Evolutionary conservation across 352 stramenopile species (phyloP).

Genomic region (Saprolegnia parasitica): DNA sequence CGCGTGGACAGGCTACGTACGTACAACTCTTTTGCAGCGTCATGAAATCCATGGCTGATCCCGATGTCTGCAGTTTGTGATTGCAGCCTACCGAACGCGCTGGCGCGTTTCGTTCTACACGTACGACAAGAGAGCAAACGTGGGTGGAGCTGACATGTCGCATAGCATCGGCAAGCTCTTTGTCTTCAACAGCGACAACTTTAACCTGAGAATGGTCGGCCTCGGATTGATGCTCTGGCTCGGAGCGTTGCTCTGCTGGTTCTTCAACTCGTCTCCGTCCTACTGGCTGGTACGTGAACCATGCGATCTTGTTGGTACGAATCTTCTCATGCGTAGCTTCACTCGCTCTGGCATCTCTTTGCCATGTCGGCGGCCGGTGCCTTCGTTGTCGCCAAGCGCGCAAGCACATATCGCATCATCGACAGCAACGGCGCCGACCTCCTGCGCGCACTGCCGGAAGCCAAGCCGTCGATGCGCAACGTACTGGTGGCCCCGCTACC

Average conservation of each 20-base stretch:
- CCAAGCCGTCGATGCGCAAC: too few species aligned
- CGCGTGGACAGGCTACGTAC: constrained; percentile 24
- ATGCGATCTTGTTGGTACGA: background rate
- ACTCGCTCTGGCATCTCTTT: constrained; percentile 29
- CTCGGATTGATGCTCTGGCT: constrained; percentile 8
- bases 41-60: background rate
- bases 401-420: constrained; percentile 5
- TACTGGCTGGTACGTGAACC: constrained; percentile 19
- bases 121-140: background rate
- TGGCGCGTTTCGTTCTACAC: background rate
- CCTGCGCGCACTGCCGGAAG: background rate
- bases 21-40: too few species aligned
- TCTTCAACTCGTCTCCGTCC: constrained; percentile 15
- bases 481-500: too few species aligned
- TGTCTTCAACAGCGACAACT: constrained; percentile 22
- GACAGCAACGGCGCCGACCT: constrained; percentile 17
- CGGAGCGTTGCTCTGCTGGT: constrained; percentile 18
- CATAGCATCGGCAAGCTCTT: constrained; percentile 14
- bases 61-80: constrained; percentile 14
- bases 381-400: constrained; percentile 3
- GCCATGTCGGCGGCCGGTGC: constrained; percentile 25
- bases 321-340: constrained; percentile 7
- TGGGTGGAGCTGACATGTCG: background rate
- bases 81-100: constrained; percentile 15
- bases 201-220: background rate